Base-by-base conservation (phyloP, 2,329 filamentous ascomycete species). In the Sporothrix humicola region DNA sequence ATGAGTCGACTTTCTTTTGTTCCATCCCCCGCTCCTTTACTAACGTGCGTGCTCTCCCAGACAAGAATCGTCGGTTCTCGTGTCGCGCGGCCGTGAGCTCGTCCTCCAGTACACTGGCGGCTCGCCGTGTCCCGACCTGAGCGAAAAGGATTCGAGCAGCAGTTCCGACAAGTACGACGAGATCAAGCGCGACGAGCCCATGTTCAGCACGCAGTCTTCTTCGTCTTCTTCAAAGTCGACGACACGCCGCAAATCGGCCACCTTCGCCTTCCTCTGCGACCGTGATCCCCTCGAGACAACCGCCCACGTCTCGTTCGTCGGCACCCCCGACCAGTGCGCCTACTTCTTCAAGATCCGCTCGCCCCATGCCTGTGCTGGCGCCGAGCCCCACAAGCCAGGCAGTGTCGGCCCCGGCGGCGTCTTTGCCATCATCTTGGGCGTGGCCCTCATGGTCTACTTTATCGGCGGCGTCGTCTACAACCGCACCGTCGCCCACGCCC, bases 331-430 rank as follows among this genome's bases (percentile, higher is more conserved):
- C 80, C 92, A 97, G 74, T 99, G 96, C 86, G 90, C 93, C 44
- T 99, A 98, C 83, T 93, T 97, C 82, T 99, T 99, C 84, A 95
- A 98, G 81, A 91, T 95, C 69, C 92, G 95, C 76, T 96, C 93
- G 31, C 87, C 89, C 63, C 92, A 94, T 77, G 95, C 95, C 12
- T 99, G 96, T 78, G 85, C 87, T 13, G 85, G 85, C 72, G 86
- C 87, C 61, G 88, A 91, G 79, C 90, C 91, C 73, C 90, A 92
- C 81, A 93, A 92, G 80, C 86, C 93, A 83, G 83, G 95, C 85
- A 84, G 91, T 82, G 84, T 91, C 85, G 82, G 93, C 79, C 84
- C 96, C 82, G 79, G 92, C 81, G 83, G 94, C 85, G 82, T 99
- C 13, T 99, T 99, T 80, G 92, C 93, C 75, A 92, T 98, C 76